Percentiles rank a stretch among this genome's conserved stretches.
Conservation (phyloP, 768 basidiomycete genomes). For the Tremella fuciformis region DNA sequence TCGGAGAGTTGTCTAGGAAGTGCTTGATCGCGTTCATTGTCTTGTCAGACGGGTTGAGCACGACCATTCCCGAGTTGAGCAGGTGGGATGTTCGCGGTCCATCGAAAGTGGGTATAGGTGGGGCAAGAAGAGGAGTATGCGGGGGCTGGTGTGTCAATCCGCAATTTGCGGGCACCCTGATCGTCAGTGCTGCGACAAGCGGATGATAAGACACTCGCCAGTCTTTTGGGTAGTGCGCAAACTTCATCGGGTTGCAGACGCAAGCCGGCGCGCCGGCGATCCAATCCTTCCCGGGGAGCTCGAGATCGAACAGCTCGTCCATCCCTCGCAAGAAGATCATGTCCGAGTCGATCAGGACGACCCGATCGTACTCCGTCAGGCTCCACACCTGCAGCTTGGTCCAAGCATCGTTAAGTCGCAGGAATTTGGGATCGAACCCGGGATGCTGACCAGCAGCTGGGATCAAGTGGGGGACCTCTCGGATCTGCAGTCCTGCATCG, state of each 20-base stretch:
- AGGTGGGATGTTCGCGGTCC: slow-evolving; percentile 74
- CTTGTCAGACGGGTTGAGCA: slow-evolving; percentile 69
- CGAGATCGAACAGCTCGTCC: slow-evolving; percentile 48
- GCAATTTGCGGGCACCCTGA: slow-evolving; percentile 89
- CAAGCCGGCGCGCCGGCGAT: slow-evolving; percentile 90
- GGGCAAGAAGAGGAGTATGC: slow-evolving; percentile 56
- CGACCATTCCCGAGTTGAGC: slow-evolving; percentile 83
- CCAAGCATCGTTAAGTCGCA: slow-evolving; percentile 65
- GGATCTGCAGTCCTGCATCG: slow-evolving; percentile 57
- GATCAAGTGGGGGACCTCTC: slow-evolving; percentile 36
- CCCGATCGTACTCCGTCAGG: slow-evolving; percentile 49
- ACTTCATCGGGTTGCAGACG: slow-evolving; percentile 84
- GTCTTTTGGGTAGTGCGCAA: slow-evolving; percentile 81
- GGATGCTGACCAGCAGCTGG: slow-evolving; percentile 49
- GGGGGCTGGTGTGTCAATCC: slow-evolving; percentile 61
- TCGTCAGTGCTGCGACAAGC: not conserved
- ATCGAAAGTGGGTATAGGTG: slow-evolving; percentile 40
- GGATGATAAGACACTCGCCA: slow-evolving; percentile 58
- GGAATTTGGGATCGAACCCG: slow-evolving; percentile 59
- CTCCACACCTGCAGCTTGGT: slow-evolving; percentile 58
- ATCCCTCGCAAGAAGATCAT: slow-evolving; percentile 45
- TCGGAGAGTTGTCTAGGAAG: slow-evolving; percentile 61
- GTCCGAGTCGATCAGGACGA: slow-evolving; percentile 49
- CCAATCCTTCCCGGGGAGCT: slow-evolving; percentile 56
- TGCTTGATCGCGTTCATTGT: slow-evolving; percentile 60